These are phyloP conservation scores for Cicer yamashitae DNA, from an alignment of 306 rosid genomes.

Conservation along the genomic window DNA sequence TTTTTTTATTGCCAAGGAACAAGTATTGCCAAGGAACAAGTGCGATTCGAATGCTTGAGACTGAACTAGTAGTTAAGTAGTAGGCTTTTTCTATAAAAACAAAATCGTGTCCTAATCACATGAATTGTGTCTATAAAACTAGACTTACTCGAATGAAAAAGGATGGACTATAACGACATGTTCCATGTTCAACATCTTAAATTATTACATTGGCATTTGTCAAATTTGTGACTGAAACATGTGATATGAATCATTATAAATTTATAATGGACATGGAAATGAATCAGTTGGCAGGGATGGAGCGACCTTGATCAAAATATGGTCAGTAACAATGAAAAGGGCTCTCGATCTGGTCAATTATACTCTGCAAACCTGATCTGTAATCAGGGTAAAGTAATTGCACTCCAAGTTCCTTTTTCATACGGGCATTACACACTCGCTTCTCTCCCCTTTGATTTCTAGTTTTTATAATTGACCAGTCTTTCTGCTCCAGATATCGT, in stretches of 20 bases:
- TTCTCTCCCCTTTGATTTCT: slow-evolving; percentile 57
- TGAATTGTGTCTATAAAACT: not conserved
- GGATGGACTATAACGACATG: too few species aligned
- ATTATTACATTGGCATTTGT: slow-evolving; percentile 21
- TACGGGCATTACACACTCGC: slow-evolving; percentile 68
- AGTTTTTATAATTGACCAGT: slow-evolving; percentile 9
- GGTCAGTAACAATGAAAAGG: slow-evolving; percentile 39
- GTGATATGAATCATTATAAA: not conserved
- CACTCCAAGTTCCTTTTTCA: slow-evolving; percentile 75
- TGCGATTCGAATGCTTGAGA: not conserved
- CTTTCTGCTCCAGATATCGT: slow-evolving; percentile 25
- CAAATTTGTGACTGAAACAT: not conserved
- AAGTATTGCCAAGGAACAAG: not conserved
- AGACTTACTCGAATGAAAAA: not conserved
- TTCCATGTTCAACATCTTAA: not conserved
- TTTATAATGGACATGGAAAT: not conserved
- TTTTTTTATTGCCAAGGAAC: not conserved
- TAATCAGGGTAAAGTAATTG: slow-evolving; percentile 73
- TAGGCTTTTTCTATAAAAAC: not conserved
- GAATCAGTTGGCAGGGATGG: not conserved
- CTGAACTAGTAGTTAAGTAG: not conserved
- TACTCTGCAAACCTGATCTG: slow-evolving; percentile 68
- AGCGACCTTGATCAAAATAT: not conserved
- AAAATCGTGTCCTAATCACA: not conserved
- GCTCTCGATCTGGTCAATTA: slow-evolving; percentile 62